A percentile compares a stretch with the other conserved stretches of the same genome.
These are phyloP conservation scores for Pyrus hybrid DNA, from an alignment of 331 rosid genomes.

Conservation along the genomic window DNA sequence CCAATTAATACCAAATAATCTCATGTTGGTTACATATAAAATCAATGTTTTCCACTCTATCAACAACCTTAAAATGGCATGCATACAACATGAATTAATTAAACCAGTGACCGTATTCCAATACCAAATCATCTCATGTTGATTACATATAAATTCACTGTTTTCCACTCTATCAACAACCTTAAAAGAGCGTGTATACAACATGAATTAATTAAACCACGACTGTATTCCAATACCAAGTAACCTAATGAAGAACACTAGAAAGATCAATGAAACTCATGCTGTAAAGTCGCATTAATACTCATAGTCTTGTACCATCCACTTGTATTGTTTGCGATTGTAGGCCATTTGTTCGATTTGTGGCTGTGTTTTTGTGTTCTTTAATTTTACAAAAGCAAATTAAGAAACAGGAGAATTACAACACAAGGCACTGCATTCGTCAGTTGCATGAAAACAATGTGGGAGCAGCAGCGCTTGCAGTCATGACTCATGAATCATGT, in stretches of 20 bases:
- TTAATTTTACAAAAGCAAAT: background rate
- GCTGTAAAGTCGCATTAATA: background rate
- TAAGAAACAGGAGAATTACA: background rate
- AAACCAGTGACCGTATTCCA: too few relatives aligned
- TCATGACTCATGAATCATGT: background rate
- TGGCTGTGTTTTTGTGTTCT: background rate
- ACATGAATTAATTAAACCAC: too few relatives aligned
- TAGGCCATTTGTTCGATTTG: background rate
- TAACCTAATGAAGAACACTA: background rate
- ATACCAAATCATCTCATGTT: too few relatives aligned
- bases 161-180: too few relatives aligned
- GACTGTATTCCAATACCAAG: background rate
- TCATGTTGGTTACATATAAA: too few relatives aligned
- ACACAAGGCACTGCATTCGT: background rate
- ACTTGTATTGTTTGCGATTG: background rate
- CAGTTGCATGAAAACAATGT: background rate
- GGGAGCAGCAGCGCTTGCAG: background rate
- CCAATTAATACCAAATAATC: too few relatives aligned
- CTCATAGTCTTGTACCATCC: background rate
- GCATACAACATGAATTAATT: too few relatives aligned
- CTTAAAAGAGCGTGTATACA: too few relatives aligned
- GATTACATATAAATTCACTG: too few relatives aligned
- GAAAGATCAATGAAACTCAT: background rate
- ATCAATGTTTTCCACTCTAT: too few relatives aligned
- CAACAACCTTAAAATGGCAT: too few relatives aligned